These are phyloP conservation scores for Anisodus tanguticus DNA, from an alignment of 257 asterid genomes.

Conservation along the genomic window DNA sequence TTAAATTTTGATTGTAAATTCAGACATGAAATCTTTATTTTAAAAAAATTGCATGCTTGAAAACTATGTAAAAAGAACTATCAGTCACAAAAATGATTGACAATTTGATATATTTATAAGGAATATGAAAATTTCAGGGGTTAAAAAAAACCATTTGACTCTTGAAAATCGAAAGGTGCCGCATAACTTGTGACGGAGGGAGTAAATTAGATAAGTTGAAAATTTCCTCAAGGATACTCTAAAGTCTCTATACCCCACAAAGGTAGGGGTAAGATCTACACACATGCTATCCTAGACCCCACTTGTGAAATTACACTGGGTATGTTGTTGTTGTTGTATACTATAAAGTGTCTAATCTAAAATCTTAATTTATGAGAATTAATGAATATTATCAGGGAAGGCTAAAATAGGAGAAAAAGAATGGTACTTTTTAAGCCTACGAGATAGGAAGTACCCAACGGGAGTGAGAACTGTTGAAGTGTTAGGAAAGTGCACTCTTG, in stretches of 20 bases:
- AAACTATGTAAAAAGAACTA: not conserved
- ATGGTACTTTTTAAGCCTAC: slow-evolving; percentile 89
- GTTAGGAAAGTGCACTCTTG: no score
- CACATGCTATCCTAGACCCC: no score
- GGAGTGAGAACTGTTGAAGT: no score
- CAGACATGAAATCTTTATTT: not conserved
- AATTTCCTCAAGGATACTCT: not conserved
- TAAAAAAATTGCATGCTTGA: not conserved
- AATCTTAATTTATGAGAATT: not conserved
- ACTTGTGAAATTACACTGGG: no score
- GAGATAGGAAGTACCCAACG: slow-evolving; percentile 90
- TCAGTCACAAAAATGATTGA: not conserved
- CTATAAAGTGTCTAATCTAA: not conserved
- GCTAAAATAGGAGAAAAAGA: slow-evolving; percentile 96
- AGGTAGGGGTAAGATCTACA: no score
- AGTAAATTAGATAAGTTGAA: not conserved
- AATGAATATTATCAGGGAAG: slow-evolving; percentile 50
- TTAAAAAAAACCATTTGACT: not conserved
- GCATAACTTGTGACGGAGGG: no score
- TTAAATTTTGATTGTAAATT: not conserved
- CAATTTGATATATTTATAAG: not conserved
- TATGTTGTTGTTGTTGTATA: no score
- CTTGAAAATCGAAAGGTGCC: no score
- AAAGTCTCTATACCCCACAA: no score
- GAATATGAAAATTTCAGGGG: not conserved